phyloP scores from a whole-genome alignment of 805 yeast genomes.

The Kazachstania bromeliacearum region DNA sequence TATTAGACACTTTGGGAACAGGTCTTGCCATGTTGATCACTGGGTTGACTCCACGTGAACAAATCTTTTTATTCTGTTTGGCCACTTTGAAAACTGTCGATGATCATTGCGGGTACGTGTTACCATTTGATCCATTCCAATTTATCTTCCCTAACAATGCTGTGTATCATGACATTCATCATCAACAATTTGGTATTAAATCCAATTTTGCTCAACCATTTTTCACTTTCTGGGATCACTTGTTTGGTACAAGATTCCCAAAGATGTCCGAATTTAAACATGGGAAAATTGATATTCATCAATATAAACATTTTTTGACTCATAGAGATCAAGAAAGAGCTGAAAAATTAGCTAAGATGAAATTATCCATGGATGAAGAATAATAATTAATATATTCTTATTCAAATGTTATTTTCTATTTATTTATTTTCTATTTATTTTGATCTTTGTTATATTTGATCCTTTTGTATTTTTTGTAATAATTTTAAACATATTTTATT shows the following conservation, averaged over 20 bases:
- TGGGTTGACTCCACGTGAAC: slow-evolving; percentile 66
- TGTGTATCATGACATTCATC: slow-evolving; percentile 94
- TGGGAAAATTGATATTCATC: slow-evolving; percentile 38
- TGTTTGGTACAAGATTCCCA: slow-evolving; percentile 63
- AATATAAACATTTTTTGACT: slow-evolving; percentile 49
- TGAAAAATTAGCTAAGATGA: slow-evolving; percentile 10
- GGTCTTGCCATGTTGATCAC: slow-evolving; percentile 66
- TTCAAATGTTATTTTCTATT: too few relatives aligned
- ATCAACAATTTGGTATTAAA: slow-evolving; percentile 91
- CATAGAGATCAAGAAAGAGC: slow-evolving; percentile 30
- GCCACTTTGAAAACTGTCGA: slow-evolving; percentile 95
- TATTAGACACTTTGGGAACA: slow-evolving; percentile 86
- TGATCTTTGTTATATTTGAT: neutral
- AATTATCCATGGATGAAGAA: slow-evolving; percentile 4
- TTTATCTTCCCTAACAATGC: slow-evolving; percentile 88
- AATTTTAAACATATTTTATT: neutral
- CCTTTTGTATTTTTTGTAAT: neutral
- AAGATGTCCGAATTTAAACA: slow-evolving; percentile 19
- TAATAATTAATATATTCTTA: neutral
- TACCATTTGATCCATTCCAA: slow-evolving; percentile 90
- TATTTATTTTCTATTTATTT: neutral
- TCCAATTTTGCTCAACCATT: slow-evolving; percentile 93
- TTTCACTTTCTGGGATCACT: slow-evolving; percentile 84
- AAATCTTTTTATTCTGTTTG: slow-evolving; percentile 64
- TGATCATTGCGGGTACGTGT: slow-evolving; percentile 95